These are phyloP conservation scores for Penicillium hesseltinei DNA, from an alignment of 2,329 filamentous ascomycete species.

Conservation along the genomic window DNA sequence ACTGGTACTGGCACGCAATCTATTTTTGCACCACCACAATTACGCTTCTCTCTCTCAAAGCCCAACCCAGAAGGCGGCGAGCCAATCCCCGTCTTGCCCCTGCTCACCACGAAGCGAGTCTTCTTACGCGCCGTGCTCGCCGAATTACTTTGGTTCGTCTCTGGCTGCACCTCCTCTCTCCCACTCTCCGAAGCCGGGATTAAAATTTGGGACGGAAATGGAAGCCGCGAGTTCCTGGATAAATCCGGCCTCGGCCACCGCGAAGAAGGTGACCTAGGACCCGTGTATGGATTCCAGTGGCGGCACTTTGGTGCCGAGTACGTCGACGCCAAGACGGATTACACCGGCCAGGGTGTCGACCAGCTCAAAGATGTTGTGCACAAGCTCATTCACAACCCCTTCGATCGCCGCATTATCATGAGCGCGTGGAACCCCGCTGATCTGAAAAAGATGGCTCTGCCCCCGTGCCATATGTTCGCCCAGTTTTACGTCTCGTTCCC, in stretches of 20 bases:
- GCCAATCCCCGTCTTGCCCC: constrained; percentile 69
- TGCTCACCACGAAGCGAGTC: constrained; percentile 96
- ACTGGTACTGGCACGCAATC: constrained; percentile 92
- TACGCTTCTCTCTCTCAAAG: constrained; percentile 80
- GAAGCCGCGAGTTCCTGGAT: constrained; percentile 85
- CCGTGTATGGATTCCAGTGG: constrained; percentile 99
- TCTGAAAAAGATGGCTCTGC: constrained; percentile 81
- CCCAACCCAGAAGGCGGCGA: constrained; percentile 42
- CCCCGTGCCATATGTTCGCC: constrained; percentile 96
- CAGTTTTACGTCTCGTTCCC: constrained; percentile 88
- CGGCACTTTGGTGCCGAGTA: constrained; percentile 95
- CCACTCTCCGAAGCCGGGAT: constrained; percentile 76
- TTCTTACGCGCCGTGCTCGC: constrained; percentile 86
- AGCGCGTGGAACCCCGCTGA: constrained; percentile 93
- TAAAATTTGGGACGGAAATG: constrained; percentile 99
- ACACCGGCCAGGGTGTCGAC: constrained; percentile 84
- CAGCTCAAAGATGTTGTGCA: constrained; percentile 87
- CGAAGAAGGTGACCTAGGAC: constrained; percentile 83
- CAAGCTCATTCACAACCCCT: constrained; percentile 79
- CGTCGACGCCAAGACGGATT: constrained; percentile 73
- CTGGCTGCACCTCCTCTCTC: constrained; percentile 75
- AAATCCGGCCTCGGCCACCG: constrained; percentile 76
- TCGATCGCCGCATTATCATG: constrained; percentile 85
- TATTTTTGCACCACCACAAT: constrained; percentile 79
- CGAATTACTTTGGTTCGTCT: constrained; percentile 95